Conservation (phyloP, 306 rosid species). For the Vigna mungo region DNA sequence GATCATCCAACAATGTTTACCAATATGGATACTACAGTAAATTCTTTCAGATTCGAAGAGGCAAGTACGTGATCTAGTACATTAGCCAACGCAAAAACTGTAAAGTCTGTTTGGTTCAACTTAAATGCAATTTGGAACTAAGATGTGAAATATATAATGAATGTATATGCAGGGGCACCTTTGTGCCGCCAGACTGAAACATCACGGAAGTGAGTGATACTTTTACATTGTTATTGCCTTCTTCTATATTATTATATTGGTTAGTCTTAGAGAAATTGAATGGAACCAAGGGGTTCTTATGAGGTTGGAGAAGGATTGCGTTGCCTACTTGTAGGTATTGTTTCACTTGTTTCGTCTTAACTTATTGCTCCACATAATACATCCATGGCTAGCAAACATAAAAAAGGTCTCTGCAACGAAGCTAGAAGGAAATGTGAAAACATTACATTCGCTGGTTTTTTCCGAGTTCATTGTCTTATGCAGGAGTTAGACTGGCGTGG, state of each 20-base stretch:
- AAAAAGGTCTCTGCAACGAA: slow-evolving; percentile 34
- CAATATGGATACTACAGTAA: slow-evolving; percentile 43
- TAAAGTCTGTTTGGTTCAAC: slow-evolving; percentile 33
- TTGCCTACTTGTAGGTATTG: slow-evolving; percentile 26
- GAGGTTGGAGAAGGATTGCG: slow-evolving; percentile 32
- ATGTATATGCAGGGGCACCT: slow-evolving; percentile 56
- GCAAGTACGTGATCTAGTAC: slow-evolving; percentile 63
- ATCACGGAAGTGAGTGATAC: slow-evolving; percentile 69
- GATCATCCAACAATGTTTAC: slow-evolving; percentile 50
- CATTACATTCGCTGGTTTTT: slow-evolving; percentile 32
- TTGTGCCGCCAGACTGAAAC: slow-evolving; percentile 52
- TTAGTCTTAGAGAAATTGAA: slow-evolving; percentile 29
- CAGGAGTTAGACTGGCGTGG: slow-evolving; percentile 13
- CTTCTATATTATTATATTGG: slow-evolving; percentile 29
- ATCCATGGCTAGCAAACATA: slow-evolving; percentile 8
- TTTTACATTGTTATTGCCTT: slow-evolving; percentile 16
- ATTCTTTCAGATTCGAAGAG: slow-evolving; percentile 56
- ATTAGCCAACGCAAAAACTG: slow-evolving; percentile 38
- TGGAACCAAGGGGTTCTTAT: slow-evolving; percentile 24
- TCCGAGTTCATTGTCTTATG: slow-evolving; percentile 29
- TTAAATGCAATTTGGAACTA: slow-evolving; percentile 32
- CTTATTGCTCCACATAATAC: slow-evolving; percentile 31
- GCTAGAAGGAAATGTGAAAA: slow-evolving; percentile 21
- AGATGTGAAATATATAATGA: slow-evolving; percentile 42
- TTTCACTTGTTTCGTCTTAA: slow-evolving; percentile 35